Evolutionary conservation across 139 green algal genomes (phyloP), one percentile per base, ranked within the genome.

Genomic region (Picochlorum sp.): DNA sequence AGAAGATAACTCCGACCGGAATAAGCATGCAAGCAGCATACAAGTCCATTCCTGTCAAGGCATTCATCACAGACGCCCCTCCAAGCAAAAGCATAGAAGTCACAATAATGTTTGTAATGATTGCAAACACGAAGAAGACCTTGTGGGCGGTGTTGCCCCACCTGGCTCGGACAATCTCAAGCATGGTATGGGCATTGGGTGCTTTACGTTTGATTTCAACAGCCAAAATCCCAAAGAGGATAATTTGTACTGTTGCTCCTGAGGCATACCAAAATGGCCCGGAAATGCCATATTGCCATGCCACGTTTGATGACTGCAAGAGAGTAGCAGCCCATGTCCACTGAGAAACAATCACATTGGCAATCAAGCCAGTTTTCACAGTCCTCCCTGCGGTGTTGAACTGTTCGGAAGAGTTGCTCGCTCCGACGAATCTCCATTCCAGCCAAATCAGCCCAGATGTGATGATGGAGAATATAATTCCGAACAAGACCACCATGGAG

Each of bases 161-260:
- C 31, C 65, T 58, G 32, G 65, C 65, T 18, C 50, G 50, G 56
- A 96, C 64, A 59, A 96, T 89, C 68, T 96, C 89, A 30, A 92
- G 79, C 50, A 94, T 80, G 26, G 89, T 96, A 73, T 96, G 89
- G 5, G 82, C 81, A 18, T 73, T 88, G 49, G 85, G 85, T 10
- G 89, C 89, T 64, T 96, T 95, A 49, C 82, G 78, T 81, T 96
- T 96, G 66, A 96, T 80, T 70, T 96, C 76, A 22, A 96, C 85
- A n/a, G 89, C 87, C 20, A 96, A 71, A 40, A 96, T 82, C 53
- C 83, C 85, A 51, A 96, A 96, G 29, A 96, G 83, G 45, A 96
- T 75, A 63, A 95, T 79, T 69, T 96, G 89, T 24, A 96, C 77
- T 7, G 89, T 96, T 24, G 89, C 89, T 30, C 89, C 88, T 10